phyloP scores from a whole-genome alignment of 2,329 filamentous ascomycete genomes.

The Diaporthe helianthi region DNA sequence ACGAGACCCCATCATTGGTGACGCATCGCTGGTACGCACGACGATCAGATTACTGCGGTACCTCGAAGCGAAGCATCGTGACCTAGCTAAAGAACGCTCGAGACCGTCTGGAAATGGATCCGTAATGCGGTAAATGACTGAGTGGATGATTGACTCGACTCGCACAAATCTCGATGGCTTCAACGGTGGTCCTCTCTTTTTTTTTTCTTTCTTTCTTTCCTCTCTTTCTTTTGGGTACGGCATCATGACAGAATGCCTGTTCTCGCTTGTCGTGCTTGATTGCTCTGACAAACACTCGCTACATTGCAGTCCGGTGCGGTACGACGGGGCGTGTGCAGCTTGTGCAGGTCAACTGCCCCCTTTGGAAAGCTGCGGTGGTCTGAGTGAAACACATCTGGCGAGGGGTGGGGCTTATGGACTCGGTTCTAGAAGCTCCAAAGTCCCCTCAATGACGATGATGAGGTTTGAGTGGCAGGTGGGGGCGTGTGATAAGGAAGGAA shows the following conservation, averaged over 20 bases:
- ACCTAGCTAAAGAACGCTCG: neutral
- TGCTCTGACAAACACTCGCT: constrained; percentile 22
- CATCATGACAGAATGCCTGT: neutral
- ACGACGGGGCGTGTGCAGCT: neutral
- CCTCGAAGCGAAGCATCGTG: constrained; percentile 10
- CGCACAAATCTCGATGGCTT: constrained; percentile 19
- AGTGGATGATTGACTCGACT: constrained; percentile 4
- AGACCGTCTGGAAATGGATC: constrained; percentile 3
- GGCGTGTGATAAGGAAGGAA: constrained; percentile 2
- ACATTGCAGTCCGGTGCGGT: neutral
- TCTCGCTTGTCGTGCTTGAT: neutral
- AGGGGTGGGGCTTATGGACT: constrained; percentile 26
- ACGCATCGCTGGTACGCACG: constrained; percentile 1
- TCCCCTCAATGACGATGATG: constrained; percentile 34
- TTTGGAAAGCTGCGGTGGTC: constrained; percentile 8
- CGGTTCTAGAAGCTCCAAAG: constrained; percentile 32
- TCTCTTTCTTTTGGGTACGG: too few relatives aligned
- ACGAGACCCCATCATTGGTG: neutral
- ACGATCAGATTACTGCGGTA: neutral
- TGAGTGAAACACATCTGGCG: constrained; percentile 25
- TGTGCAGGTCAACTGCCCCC: neutral
- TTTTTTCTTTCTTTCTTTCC: too few relatives aligned
- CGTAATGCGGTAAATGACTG: constrained; percentile 4
- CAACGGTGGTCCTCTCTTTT: neutral
- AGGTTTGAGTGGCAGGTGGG: constrained; percentile 24